Conservation (phyloP, 1,284 basidiomycete species). For the Ustilago esculenta region DNA sequence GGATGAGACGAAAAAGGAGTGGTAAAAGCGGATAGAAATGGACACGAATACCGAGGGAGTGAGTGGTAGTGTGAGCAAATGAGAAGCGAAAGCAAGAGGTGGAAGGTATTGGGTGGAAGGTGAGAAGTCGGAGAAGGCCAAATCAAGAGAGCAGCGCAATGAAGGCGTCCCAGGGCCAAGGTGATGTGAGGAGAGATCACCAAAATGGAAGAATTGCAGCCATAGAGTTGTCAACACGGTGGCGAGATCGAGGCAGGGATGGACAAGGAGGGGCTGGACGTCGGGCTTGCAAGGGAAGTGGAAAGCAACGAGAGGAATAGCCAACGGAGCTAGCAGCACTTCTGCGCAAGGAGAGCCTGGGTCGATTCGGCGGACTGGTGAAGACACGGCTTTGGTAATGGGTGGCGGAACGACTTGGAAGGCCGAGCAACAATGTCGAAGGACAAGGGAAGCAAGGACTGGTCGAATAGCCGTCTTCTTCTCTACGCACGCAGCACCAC, state of each 20-base stretch:
- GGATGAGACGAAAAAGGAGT: no score
- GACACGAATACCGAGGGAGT: no score
- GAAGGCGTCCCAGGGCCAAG: slow-evolving; percentile 45
- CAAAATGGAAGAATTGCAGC: slow-evolving; percentile 20
- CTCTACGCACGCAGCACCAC: slow-evolving; percentile 17
- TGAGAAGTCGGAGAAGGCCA: neutral
- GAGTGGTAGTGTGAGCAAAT: no score
- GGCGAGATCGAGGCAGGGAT: slow-evolving; percentile 5
- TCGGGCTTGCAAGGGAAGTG: neutral
- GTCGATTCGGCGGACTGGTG: slow-evolving; percentile 1
- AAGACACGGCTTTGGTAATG: neutral
- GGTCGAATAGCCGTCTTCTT: slow-evolving; percentile 26
- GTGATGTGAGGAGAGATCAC: slow-evolving; percentile 32
- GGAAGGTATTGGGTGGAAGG: no score
- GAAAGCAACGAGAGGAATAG: neutral
- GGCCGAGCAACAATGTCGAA: slow-evolving; percentile 6
- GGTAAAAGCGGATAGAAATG: no score
- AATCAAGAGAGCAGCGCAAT: slow-evolving; percentile 45
- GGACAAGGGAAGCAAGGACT: slow-evolving; percentile 9
- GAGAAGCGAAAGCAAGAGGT: no score
- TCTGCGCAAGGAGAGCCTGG: neutral
- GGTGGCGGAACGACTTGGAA: slow-evolving; percentile 15
- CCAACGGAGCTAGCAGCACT: neutral
- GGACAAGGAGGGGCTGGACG: no score
- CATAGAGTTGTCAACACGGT: slow-evolving; percentile 28